phyloP scores from a whole-genome alignment of 2,329 filamentous ascomycete genomes.

The Colletotrichum caudatum region DNA sequence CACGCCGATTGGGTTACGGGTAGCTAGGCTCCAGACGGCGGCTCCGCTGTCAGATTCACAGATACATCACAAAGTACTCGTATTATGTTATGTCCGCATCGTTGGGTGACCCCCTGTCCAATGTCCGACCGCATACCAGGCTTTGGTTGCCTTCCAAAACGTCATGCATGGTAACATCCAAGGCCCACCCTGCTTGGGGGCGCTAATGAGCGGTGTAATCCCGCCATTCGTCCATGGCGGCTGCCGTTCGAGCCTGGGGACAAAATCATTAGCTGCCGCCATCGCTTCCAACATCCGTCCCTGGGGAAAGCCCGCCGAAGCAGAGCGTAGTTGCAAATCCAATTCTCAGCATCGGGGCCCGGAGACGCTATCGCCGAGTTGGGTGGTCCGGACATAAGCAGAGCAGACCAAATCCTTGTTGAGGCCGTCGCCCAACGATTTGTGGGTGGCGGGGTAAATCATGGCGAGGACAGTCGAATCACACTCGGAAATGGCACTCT shows the following conservation, averaged over 20 bases:
- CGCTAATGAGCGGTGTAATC: neutral
- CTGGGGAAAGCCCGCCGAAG: neutral
- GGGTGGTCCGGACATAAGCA: conserved; percentile 8
- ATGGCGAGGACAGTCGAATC: neutral
- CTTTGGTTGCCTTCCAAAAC: neutral
- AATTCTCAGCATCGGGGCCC: neutral
- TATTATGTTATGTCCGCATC: neutral
- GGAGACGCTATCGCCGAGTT: conserved; percentile 6
- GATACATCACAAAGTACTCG: neutral
- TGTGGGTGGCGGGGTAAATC: neutral
- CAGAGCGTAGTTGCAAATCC: neutral
- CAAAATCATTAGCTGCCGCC: neutral
- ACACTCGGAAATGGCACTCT: neutral
- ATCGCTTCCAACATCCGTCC: neutral
- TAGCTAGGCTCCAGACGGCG: no score
- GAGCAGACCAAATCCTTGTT: neutral
- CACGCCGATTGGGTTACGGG: no score
- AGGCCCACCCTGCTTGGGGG: neutral
- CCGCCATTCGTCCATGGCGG: neutral
- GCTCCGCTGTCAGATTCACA: no score
- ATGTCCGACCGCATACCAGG: neutral
- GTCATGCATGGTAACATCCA: neutral
- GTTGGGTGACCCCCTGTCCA: no score
- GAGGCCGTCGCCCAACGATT: neutral
- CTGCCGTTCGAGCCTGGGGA: neutral